A percentile compares a stretch with the other conserved stretches of the same genome.
phyloP scores from a whole-genome alignment of 208 protist genomes.

The Leishmania tropica region DNA sequence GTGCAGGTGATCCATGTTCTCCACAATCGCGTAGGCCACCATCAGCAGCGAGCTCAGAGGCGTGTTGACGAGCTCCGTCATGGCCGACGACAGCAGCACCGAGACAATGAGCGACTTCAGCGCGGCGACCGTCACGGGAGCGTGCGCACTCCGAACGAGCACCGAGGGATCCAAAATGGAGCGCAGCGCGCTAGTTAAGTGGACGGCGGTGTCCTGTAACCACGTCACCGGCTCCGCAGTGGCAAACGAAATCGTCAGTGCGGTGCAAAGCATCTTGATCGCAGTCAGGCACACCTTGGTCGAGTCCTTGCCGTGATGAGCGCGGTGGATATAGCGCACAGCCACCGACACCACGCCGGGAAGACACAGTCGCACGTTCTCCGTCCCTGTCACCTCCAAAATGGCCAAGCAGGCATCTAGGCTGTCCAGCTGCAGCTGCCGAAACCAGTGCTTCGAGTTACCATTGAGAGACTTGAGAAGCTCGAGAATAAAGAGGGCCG shows the following conservation, averaged over 20 bases:
- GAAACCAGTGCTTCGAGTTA: slow-evolving; percentile 80
- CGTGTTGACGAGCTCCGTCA: slow-evolving; percentile 21
- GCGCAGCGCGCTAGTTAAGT: slow-evolving; percentile 35
- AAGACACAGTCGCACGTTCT: slow-evolving; percentile 65
- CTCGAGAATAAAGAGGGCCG: slow-evolving; percentile 86
- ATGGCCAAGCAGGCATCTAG: slow-evolving; percentile 66
- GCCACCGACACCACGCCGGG: slow-evolving; percentile 77
- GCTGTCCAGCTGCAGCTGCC: slow-evolving; percentile 66
- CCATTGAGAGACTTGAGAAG: slow-evolving; percentile 73
- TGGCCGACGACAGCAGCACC: slow-evolving; percentile 32
- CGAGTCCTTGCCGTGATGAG: slow-evolving; percentile 75
- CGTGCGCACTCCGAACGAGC: slow-evolving; percentile 26
- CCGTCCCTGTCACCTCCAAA: slow-evolving; percentile 50
- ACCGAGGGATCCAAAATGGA: slow-evolving; percentile 31
- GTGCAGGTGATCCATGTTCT: slow-evolving; percentile 45
- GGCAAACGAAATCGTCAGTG: slow-evolving; percentile 24
- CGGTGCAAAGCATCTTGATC: slow-evolving; percentile 47
- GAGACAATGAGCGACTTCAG: slow-evolving; percentile 38
- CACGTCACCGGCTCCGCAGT: slow-evolving; percentile 32
- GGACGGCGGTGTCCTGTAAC: slow-evolving; percentile 34
- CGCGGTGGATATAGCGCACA: slow-evolving; percentile 68
- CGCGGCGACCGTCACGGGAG: slow-evolving; percentile 17
- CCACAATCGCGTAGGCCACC: slow-evolving; percentile 42
- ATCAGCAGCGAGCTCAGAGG: slow-evolving; percentile 27
- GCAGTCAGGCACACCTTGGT: slow-evolving; percentile 53